These are phyloP conservation scores for Medicago arabica DNA, from an alignment of 306 rosid genomes.

Conservation along the genomic window DNA sequence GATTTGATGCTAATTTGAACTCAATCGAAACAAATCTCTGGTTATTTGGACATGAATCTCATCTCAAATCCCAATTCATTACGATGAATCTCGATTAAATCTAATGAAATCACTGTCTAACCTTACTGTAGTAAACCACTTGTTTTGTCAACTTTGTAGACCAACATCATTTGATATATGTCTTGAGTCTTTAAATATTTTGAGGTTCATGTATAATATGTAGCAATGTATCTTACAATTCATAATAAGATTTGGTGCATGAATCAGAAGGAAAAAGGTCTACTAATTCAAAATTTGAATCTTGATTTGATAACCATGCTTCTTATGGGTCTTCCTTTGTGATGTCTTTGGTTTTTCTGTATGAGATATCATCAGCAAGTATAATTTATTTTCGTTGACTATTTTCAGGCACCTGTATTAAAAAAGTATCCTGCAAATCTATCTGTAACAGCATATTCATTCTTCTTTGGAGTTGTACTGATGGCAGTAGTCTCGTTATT, in stretches of 20 bases:
- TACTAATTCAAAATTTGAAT: too few species aligned
- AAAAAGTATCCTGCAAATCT: constrained; percentile 78
- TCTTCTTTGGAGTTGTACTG: constrained; percentile 67
- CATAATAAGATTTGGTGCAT: too few species aligned
- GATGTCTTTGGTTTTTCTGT: constrained; percentile 9
- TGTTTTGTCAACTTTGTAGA: too few species aligned
- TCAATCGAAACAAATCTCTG: background rate
- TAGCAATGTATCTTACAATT: too few species aligned
- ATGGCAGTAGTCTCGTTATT: constrained; percentile 69
- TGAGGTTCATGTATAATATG: too few species aligned
- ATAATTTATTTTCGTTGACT: constrained; percentile 26
- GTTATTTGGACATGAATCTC: too few species aligned
- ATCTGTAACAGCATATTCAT: constrained; percentile 82
- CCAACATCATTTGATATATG: too few species aligned
- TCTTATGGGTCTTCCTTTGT: background rate
- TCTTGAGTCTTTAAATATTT: too few species aligned
- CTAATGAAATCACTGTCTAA: background rate
- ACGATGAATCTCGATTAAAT: background rate
- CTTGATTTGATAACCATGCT: background rate
- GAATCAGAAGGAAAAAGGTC: too few species aligned
- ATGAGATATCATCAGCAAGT: constrained; percentile 21
- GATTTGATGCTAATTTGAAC: background rate
- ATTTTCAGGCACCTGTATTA: constrained; percentile 79
- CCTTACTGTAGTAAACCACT: too few species aligned
- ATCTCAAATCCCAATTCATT: background rate